Evolutionary conservation across 768 basidiomycete genomes (phyloP), one percentile per base, ranked within the genome.

Genomic region (Tulasnella sp.): DNA sequence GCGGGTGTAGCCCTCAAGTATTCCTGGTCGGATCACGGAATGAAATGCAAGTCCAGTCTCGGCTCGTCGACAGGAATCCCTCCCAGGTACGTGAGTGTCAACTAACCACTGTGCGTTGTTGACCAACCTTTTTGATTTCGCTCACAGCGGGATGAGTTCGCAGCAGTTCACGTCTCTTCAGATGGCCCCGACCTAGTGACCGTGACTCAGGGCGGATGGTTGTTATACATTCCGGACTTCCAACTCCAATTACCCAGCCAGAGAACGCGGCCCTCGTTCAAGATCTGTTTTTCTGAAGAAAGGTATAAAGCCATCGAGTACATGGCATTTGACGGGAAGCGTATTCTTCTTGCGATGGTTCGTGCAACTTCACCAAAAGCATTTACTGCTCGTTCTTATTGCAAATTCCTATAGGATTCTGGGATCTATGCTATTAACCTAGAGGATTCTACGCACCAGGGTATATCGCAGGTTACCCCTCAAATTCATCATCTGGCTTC

Each of bases 191-290:
- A 82, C 71, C 71, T 83, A 42, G 81, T 77, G 12, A 74, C 79
- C 0, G 74, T 81, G 63, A 52, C 66, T 73, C 22, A 73, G 39
- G 59, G 72, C 75, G 71, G 74, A 34, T 72, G 77, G 9, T 19
- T 82, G 19, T 36, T 81, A 37, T 71, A 82, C 62, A 74, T 83
- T 32, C 76, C 76, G n/a, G 78, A 83, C 74, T 81, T 82, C 35
- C 14, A 44, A 63, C 39, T 19, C 26, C 1, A n/a, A 11, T 59
- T 19, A 11, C 22, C 26, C 17, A 63, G 40, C 14, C 39, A 22
- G 12, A 47, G 36, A 19, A 63, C 8, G 1, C 9, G 59, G 19
- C 34, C n/a, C 35, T 35, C 52, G 3, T 29, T 35, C 26, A 35
- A 40, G 35, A 63, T 65, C 22, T 35, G 5, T 36, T 37, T 39